Percentiles rank a stretch among this genome's conserved stretches.
Conservation (phyloP, 1,284 basidiomycete genomes). For the Leccinum fuscescens region DNA sequence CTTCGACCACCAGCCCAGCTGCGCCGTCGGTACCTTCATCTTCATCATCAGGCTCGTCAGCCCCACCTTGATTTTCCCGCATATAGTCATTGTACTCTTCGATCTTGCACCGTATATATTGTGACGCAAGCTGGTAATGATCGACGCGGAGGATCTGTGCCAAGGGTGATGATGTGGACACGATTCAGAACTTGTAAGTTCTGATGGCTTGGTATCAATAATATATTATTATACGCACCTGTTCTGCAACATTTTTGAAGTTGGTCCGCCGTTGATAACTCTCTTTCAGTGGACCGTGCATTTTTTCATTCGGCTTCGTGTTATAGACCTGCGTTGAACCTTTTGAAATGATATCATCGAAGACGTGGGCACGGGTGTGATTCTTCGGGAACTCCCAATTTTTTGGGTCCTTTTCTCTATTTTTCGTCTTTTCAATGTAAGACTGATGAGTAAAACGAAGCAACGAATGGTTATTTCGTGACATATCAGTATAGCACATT, state of each 20-base stretch:
- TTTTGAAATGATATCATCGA: constrained; percentile 35
- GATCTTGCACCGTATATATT: not conserved
- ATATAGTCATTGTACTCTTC: not conserved
- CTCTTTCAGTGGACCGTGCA: constrained; percentile 32
- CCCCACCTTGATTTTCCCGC: not conserved
- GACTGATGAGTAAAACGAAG: not conserved
- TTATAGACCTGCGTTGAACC: constrained; percentile 33
- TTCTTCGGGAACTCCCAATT: constrained; percentile 39
- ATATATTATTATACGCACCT: constrained; percentile 18
- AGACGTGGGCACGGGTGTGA: constrained; percentile 33
- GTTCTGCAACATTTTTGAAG: constrained; percentile 34
- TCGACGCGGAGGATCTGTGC: constrained; percentile 26
- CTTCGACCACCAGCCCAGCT: not conserved
- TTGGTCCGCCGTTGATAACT: constrained; percentile 33
- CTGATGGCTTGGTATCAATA: not conserved
- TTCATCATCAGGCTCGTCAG: not conserved
- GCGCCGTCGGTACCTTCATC: not conserved
- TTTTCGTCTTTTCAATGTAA: constrained; percentile 8
- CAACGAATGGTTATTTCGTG: too few relatives aligned
- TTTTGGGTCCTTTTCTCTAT: constrained; percentile 13
- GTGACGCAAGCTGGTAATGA: constrained; percentile 9
- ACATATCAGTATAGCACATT: too few relatives aligned
- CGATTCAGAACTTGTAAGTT: too few relatives aligned
- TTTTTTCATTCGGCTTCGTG: constrained; percentile 36
- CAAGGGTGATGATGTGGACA: too few relatives aligned